Percentiles rank a stretch among this genome's conserved stretches.
phyloP scores from a whole-genome alignment of 2,329 filamentous ascomycete genomes.

The Neopestalotiopsis sp. region DNA sequence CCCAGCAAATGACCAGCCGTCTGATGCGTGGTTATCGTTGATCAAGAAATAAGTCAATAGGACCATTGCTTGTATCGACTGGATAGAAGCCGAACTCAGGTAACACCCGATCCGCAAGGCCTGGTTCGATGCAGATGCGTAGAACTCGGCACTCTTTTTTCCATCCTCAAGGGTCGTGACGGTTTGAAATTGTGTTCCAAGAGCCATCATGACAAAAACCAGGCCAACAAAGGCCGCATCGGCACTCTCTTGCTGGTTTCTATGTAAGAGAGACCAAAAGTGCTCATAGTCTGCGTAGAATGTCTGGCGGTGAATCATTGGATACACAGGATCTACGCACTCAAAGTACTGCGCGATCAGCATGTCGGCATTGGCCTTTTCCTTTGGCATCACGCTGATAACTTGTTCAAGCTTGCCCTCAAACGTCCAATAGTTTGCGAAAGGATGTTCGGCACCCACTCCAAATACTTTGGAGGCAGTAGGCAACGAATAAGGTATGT shows the following conservation, averaged over 20 bases:
- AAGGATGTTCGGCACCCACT: conserved; percentile 79
- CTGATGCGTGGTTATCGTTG: conserved; percentile 84
- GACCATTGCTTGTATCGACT: conserved; percentile 81
- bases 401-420: conserved; percentile 78
- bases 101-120: conserved; percentile 78
- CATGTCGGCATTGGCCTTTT: conserved; percentile 77
- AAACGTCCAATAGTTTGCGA: conserved; percentile 86
- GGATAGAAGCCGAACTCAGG: conserved; percentile 74
- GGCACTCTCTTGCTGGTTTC: conserved; percentile 61
- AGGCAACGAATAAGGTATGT: conserved; percentile 73
- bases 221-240: conserved; percentile 76
- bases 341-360: conserved; percentile 69
- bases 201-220: conserved; percentile 77
- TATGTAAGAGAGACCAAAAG: conserved; percentile 69
- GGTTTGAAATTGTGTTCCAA: conserved; percentile 80
- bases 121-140: conserved; percentile 80
- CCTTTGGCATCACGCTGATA: conserved; percentile 71
- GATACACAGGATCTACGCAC: conserved; percentile 80
- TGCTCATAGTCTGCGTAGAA: conserved; percentile 81
- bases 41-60: conserved; percentile 84
- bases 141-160: conserved; percentile 81
- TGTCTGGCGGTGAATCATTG: conserved; percentile 76
- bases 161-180: conserved; percentile 63
- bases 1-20: conserved; percentile 83
- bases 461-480: conserved; percentile 80